Conservation (phyloP, 495 filamentous ascomycete genomes). For the Neurospora sp. region DNA sequence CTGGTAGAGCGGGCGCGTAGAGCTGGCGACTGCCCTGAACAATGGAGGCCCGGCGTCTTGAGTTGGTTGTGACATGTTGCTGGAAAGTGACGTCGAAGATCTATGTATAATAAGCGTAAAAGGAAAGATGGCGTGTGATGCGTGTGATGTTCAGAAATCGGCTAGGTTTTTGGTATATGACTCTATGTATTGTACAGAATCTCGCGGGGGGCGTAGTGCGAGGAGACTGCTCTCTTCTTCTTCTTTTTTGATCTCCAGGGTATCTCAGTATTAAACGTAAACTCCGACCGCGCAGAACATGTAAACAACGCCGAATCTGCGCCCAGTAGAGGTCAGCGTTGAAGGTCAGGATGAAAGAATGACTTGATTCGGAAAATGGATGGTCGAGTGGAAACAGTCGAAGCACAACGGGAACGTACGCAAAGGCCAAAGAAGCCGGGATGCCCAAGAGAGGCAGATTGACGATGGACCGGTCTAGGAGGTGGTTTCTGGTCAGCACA, state of each 20-base stretch:
- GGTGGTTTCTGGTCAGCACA: not conserved
- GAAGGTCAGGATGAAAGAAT: not conserved
- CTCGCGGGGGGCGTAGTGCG: constrained; percentile 9
- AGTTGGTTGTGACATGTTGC: not conserved
- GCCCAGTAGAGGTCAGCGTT: not conserved
- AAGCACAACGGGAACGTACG: constrained; percentile 46
- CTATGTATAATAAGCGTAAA: not conserved
- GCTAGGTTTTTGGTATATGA: constrained; percentile 10
- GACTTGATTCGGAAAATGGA: not conserved
- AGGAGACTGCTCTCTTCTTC: constrained; percentile 3
- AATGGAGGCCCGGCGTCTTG: constrained; percentile 33
- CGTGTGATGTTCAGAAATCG: not conserved
- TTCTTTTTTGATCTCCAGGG: constrained; percentile 21
- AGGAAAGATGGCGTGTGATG: constrained; percentile 2
- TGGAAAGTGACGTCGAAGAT: not conserved
- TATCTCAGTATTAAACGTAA: constrained; percentile 65
- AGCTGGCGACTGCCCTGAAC: constrained; percentile 77
- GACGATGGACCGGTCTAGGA: constrained; percentile 71
- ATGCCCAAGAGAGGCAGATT: constrained; percentile 71
- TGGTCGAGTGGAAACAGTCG: not conserved
- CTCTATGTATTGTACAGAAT: constrained; percentile 32
- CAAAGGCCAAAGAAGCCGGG: constrained; percentile 80
- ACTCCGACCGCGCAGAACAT: constrained; percentile 98
- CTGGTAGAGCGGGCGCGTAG: constrained; percentile 79
- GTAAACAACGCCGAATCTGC: constrained; percentile 87